Evolutionary conservation across 2,329 filamentous ascomycete species (phyloP).

Genomic region (Trichoderma oligosporum): DNA sequence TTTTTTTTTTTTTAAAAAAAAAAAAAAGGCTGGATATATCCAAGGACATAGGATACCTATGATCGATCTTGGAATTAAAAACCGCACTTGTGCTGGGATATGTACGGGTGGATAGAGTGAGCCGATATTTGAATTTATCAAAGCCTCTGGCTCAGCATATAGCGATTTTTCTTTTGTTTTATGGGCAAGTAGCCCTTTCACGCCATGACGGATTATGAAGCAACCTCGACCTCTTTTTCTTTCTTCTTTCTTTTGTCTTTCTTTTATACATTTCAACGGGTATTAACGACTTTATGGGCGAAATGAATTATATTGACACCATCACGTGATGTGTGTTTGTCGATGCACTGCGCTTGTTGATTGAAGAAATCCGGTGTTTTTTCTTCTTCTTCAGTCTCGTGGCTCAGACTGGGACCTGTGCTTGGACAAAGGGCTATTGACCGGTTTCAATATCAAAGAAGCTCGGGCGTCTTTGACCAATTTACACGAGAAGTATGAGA

Average conservation of each 20-base stretch:
- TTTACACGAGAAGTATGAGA: background rate
- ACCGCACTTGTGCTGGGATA: slow-evolving; percentile 27
- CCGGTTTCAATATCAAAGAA: background rate
- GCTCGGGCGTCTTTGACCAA: background rate
- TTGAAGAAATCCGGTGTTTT: background rate
- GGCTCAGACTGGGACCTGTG: background rate
- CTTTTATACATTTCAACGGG: slow-evolving; percentile 28
- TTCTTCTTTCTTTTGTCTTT: no score
- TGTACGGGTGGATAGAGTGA: slow-evolving; percentile 23
- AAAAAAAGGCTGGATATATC: slow-evolving; percentile 34
- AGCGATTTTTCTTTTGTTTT: slow-evolving; percentile 9
- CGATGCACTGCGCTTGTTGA: background rate
- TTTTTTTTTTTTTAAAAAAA: slow-evolving; percentile 23
- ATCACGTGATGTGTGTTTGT: background rate
- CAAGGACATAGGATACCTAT: slow-evolving; percentile 22
- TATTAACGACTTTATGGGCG: slow-evolving; percentile 25
- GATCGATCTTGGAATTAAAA: slow-evolving; percentile 22
- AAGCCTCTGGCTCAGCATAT: slow-evolving; percentile 11
- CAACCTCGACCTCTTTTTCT: slow-evolving; percentile 22
- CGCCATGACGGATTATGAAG: slow-evolving; percentile 23
- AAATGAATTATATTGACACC: slow-evolving; percentile 20
- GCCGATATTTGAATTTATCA: slow-evolving; percentile 21
- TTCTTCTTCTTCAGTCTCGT: background rate
- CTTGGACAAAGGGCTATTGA: background rate
- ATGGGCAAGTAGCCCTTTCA: slow-evolving; percentile 18